phyloP scores from a whole-genome alignment of 2,329 filamentous ascomycete species.

The Fusarium kyushuense region DNA sequence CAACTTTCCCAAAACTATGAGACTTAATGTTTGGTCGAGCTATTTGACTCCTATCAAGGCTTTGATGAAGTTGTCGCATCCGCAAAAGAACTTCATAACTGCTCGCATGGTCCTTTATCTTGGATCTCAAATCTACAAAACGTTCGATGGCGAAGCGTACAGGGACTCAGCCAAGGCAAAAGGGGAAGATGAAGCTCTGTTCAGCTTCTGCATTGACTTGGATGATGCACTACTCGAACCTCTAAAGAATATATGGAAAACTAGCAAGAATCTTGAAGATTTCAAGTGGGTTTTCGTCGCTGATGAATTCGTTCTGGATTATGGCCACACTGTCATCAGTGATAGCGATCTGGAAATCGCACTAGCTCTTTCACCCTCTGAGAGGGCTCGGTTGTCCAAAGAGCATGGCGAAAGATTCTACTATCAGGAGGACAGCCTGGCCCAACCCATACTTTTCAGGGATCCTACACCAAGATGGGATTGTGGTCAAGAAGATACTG shows the following conservation, averaged over 20 bases:
- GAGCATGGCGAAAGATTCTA: not conserved
- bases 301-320: not conserved
- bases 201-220: not conserved
- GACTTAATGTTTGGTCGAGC: not conserved
- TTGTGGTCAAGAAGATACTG: not conserved
- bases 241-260: not conserved
- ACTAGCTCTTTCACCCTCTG: not conserved
- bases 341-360: not conserved
- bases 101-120: not conserved
- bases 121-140: not conserved
- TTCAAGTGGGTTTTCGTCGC: not conserved
- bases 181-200: accelerated
- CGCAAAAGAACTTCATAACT: not conserved
- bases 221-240: not conserved
- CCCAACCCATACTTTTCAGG: not conserved
- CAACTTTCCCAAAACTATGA: too few relatives aligned
- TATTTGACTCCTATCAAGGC: not conserved
- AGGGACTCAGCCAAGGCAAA: accelerated
- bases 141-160: not conserved
- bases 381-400: too few relatives aligned
- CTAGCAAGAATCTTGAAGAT: not conserved
- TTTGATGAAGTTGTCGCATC: not conserved
- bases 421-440: not conserved
- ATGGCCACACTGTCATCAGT: accelerated
- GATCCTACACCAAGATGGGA: not conserved